Evolutionary conservation across 1,284 basidiomycete genomes (phyloP), one percentile per base, ranked within the genome.

Genomic region (Naganishia sp.): DNA sequence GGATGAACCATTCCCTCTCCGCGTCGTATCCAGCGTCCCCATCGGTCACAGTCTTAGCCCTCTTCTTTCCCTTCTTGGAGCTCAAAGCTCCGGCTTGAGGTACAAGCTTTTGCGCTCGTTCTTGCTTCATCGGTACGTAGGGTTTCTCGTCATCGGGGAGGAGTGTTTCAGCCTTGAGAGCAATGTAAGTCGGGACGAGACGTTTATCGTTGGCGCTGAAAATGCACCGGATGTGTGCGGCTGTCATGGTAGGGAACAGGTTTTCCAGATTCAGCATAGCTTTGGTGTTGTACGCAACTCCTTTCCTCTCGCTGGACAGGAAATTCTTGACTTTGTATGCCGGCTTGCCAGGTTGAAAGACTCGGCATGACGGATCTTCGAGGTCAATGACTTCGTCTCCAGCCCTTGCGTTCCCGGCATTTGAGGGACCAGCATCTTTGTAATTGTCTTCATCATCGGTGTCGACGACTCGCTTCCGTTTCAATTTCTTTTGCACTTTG

Each of bases 1-100:
- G 52, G 18, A 69, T 63, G 43, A 78, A 63, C 84, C 84, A 87
- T 21, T 73, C 79, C 65, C 79, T 75, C 75, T 86, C 84, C 56
- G 74, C 70, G 65, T 83, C 79, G 65, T 85, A 84, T 45, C 82
- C 83, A 3, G 73, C 72, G 65, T 84, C 81, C 2, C 79, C 72
- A 50, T 74, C 79, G 59, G 69, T 65, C 4, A 6, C 57, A 48
- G 21, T 52, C 43, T 55, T 57, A 6, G 49, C 49, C 31, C 60
- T 66, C 42, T 39, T 56, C 54, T 66, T 70, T 15, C 70, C 71
- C 69, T 83, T 84, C 10, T 73, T 85, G 85, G 6, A 72, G 72
- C 39, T 68, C 70, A 44, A 69, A 66, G 23, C 74, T n/a, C 44
- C 45, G 13, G 18, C 21, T 7, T 5, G 23, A 72, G 15, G 31